A percentile compares a stretch with the other conserved stretches of the same genome.
These are phyloP conservation scores for Malassezia obtusa DNA, from an alignment of 1,284 basidiomycete species.

Conservation along the genomic window DNA sequence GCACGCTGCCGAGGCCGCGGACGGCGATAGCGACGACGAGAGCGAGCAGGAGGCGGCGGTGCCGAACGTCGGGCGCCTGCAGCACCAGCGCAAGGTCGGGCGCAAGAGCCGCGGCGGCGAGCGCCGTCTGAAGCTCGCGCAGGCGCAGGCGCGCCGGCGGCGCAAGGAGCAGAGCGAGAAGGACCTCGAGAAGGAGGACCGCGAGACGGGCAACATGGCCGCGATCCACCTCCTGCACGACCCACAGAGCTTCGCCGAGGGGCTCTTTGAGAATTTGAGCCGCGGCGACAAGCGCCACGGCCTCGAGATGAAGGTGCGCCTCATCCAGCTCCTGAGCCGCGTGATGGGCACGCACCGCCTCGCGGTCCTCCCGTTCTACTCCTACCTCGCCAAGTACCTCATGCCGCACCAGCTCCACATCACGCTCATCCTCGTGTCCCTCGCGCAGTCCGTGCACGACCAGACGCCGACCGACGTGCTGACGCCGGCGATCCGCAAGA, in stretches of 20 bases:
- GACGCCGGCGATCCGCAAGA: constrained; percentile 76
- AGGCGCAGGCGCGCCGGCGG: constrained; percentile 33
- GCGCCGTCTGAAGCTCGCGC: constrained; percentile 37
- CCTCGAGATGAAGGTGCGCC: constrained; percentile 89
- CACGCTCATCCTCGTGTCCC: constrained; percentile 82
- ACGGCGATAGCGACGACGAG: constrained; percentile 18
- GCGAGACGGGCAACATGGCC: constrained; percentile 64
- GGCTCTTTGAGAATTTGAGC: constrained; percentile 76
- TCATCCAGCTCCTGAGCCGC: constrained; percentile 94
- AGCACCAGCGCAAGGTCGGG: constrained; percentile 44
- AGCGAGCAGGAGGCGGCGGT: constrained; percentile 19
- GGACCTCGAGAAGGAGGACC: constrained; percentile 25
- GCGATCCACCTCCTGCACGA: constrained; percentile 89
- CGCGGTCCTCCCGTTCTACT: constrained; percentile 90
- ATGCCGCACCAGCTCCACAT: constrained; percentile 85
- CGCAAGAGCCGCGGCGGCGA: constrained; percentile 43
- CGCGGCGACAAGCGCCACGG: constrained; percentile 66
- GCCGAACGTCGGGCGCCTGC: constrained; percentile 31
- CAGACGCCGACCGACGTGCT: constrained; percentile 88
- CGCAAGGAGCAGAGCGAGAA: constrained; percentile 26
- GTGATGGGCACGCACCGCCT: constrained; percentile 89
- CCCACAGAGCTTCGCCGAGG: constrained; percentile 90
- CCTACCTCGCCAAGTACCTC: constrained; percentile 85
- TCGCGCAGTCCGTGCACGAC: constrained; percentile 92
- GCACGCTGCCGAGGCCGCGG: constrained; percentile 36